Percentiles rank a stretch among this genome's conserved stretches.
Conservation (phyloP, 305 asterid species). For the Plantago coronopus region DNA sequence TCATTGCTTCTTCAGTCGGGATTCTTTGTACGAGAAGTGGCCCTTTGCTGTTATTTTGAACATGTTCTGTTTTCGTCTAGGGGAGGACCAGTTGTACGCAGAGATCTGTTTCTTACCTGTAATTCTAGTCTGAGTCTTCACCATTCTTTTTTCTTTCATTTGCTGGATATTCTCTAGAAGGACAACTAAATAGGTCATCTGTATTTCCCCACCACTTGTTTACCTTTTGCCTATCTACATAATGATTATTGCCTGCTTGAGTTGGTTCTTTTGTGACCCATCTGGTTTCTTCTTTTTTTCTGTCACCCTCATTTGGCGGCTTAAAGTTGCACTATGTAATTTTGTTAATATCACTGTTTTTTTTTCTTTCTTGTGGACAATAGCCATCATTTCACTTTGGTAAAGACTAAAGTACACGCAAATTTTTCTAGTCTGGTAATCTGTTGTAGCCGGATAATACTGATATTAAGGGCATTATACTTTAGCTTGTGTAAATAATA, state of each 20-base stretch:
- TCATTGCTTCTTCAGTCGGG: background rate
- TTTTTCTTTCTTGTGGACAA: too few relatives aligned
- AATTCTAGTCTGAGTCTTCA: too few relatives aligned
- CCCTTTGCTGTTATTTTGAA: background rate
- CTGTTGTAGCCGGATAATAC: background rate
- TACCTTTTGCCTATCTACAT: background rate
- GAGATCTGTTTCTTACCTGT: background rate
- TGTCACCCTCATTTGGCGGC: too few relatives aligned
- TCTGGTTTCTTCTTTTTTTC: background rate
- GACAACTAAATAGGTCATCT: background rate
- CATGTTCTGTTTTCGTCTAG: background rate
- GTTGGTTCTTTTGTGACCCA: background rate
- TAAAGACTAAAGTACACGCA: background rate
- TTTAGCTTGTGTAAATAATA: background rate
- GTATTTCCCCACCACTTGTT: background rate
- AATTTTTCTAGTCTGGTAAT: background rate
- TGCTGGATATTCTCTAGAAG: background rate
- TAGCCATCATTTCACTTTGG: too few relatives aligned
- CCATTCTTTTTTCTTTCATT: background rate
- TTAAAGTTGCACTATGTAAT: too few relatives aligned
- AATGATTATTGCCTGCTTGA: slow-evolving; percentile 3
- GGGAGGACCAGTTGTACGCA: background rate
- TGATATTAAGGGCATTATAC: background rate
- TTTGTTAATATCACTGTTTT: too few relatives aligned
- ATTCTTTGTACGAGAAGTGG: background rate